These are phyloP conservation scores for Talaromyces sp. DNA, from an alignment of 2,329 filamentous ascomycete genomes.

Conservation along the genomic window DNA sequence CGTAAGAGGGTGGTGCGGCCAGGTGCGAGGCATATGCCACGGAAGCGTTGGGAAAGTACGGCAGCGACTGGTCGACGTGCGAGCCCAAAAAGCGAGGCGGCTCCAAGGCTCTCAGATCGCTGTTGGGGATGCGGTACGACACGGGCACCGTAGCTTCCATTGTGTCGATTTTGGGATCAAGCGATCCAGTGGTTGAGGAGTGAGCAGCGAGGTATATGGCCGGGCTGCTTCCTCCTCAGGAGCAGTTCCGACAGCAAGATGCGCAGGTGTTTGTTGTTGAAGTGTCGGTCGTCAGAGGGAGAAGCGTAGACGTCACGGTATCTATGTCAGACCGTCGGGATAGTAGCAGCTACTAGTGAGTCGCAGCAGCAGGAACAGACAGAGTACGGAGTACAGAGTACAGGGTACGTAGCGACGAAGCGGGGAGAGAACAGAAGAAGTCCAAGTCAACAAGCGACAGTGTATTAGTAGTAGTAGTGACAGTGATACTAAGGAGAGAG, in stretches of 20 bases:
- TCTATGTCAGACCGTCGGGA: too few species aligned
- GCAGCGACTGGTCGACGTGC: slow-evolving; percentile 26
- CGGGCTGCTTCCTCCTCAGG: not conserved
- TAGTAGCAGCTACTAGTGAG: not conserved
- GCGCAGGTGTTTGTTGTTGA: not conserved
- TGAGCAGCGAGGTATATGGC: not conserved
- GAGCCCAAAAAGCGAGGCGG: slow-evolving; percentile 36
- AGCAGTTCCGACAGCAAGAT: not conserved
- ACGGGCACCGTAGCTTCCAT: slow-evolving; percentile 41
- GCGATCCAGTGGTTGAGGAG: not conserved
- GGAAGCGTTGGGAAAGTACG: slow-evolving; percentile 34
- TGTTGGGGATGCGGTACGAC: slow-evolving; percentile 35
- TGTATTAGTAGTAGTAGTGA: not conserved
- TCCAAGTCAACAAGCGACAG: not conserved
- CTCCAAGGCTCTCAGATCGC: slow-evolving; percentile 31
- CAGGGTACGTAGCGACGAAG: too few species aligned
- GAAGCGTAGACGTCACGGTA: not conserved
- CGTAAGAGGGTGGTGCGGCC: slow-evolving; percentile 28
- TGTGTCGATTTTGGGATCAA: slow-evolving; percentile 5
- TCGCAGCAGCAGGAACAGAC: not conserved
- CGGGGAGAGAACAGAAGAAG: not conserved
- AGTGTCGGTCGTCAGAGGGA: not conserved
- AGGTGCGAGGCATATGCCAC: slow-evolving; percentile 35
- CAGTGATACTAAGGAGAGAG: not conserved
- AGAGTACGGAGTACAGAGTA: too few species aligned